These are phyloP conservation scores for Trametes maxima DNA, from an alignment of 768 basidiomycete genomes.

Conservation along the genomic window DNA sequence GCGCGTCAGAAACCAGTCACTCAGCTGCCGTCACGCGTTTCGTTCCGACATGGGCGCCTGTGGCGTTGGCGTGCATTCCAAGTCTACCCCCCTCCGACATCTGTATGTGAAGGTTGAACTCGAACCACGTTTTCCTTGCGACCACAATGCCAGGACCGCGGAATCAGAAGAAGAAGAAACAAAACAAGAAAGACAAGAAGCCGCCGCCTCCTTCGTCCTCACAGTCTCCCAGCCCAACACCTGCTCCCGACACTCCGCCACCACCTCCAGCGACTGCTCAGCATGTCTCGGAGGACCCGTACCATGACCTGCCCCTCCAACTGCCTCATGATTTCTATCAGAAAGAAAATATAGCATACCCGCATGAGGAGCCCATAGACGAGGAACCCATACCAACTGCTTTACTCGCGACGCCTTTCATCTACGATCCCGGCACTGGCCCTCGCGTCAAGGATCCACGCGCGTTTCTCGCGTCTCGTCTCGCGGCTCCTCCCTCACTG, in stretches of 20 bases:
- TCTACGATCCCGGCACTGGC: conserved; percentile 79
- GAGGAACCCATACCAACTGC: conserved; percentile 20
- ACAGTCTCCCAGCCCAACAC: conserved; percentile 13
- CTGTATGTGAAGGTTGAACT: neutral
- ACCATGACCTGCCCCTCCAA: neutral
- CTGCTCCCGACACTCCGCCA: neutral
- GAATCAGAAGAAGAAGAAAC: conserved; percentile 51
- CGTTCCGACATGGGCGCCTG: neutral
- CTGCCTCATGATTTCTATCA: neutral
- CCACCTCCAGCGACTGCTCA: neutral
- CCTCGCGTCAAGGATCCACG: conserved; percentile 70
- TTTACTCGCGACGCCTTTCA: conserved; percentile 50
- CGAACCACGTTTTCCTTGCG: neutral
- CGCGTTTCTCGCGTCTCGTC: conserved; percentile 67
- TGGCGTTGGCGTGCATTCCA: neutral
- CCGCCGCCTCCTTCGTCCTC: conserved; percentile 14
- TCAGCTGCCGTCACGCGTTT: too few relatives aligned
- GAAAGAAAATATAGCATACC: neutral
- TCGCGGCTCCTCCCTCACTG: conserved; percentile 64
- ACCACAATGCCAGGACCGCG: conserved; percentile 61
- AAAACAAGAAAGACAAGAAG: conserved; percentile 38
- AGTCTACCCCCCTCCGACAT: neutral
- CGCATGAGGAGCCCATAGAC: neutral
- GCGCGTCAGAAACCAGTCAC: conserved; percentile 9
- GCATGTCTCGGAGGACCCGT: neutral